Base-by-base conservation (phyloP, 2,329 filamentous ascomycete genomes). In the Alternaria triticina region DNA sequence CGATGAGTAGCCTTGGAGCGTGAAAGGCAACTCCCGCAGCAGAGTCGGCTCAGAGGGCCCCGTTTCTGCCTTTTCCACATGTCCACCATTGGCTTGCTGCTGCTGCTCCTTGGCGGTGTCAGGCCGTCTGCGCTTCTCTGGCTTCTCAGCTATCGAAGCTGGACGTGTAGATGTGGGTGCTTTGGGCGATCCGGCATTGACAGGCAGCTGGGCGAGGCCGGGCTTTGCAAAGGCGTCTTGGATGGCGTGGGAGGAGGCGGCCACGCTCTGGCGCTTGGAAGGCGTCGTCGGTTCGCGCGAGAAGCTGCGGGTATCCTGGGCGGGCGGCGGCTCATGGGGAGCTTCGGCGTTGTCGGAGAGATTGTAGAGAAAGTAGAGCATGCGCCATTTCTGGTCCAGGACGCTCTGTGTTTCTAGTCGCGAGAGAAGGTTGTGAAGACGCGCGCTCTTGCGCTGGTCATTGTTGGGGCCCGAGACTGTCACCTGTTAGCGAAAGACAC, bases 321-420 rank as follows among this genome's bases (percentile, higher is more conserved):
- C 50, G 1, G 57, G 54, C 4, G 49, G 46, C n/a, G 54, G 61
- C 8, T 72, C 70, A 1, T 40, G 47, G 0, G 62, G 56, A 0
- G 67, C 47, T 36, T 58, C 58, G 6, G 72, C 65, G 9, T 75
- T 88, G 74, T 94, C 91, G 65, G 92, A 89, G 51, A 97, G 87
- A 72, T 93, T 90, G 78, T 96, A 91, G 45, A 99, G 87, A 45
- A 99, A 89, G 78, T 96, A 96, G 20, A 99, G 85, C 69, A 99
- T 97, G 4, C 92, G 93, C 94, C 94, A 98, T 86, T 99, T 99
- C 80, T 97, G 92, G 74, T 92, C 91, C 47, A 99, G 86, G 6
- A 98, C 94, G 0, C 94, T 94, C 69, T 97, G 89, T n/a, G 93
- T 92, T 25, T 97, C 85, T 17, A 99, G 87, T 60, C 93, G 88